Evolutionary conservation across 225 moss, liverwort and hornwort species (phyloP).

Genomic region (Antitrichia curtipendula): DNA sequence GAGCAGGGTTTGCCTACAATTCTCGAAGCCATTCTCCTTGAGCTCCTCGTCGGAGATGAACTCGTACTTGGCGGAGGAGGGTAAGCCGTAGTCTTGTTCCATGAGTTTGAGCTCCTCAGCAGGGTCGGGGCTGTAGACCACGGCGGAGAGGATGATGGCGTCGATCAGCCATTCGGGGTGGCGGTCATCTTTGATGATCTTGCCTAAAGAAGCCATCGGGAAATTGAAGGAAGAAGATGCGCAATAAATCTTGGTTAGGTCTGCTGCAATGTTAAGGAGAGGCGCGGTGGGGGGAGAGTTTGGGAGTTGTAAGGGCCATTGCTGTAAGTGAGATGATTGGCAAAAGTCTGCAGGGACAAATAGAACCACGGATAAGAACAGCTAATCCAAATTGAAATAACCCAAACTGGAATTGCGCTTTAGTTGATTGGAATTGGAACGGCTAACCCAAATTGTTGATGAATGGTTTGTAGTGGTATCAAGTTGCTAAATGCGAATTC

Average conservation of each 20-base stretch:
- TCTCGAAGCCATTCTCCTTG: conserved; percentile 45
- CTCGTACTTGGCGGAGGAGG: conserved; percentile 70
- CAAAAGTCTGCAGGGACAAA: background rate
- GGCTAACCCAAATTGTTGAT: background rate
- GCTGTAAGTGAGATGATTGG: background rate
- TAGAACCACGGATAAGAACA: background rate
- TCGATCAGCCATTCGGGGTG: conserved; percentile 93
- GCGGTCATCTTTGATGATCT: conserved; percentile 82
- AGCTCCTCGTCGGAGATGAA: conserved; percentile 71
- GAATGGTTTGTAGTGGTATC: background rate
- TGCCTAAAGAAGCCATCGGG: conserved; percentile 75
- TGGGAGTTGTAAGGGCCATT: background rate
- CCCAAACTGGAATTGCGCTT: too few relatives aligned
- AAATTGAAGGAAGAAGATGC: background rate
- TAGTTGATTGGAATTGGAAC: background rate
- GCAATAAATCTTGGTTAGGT: background rate
- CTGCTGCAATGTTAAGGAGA: background rate
- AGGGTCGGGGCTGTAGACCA: conserved; percentile 64
- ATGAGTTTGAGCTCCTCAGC: conserved; percentile 69
- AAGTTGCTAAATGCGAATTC: background rate
- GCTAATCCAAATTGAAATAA: background rate
- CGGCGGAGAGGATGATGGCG: conserved; percentile 81
- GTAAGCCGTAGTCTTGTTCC: conserved; percentile 70
- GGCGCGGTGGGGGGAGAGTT: background rate
- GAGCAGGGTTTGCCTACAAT: conserved; percentile 64